phyloP scores from a whole-genome alignment of 352 stramenopile species.

The Elongisporangium anandrum region DNA sequence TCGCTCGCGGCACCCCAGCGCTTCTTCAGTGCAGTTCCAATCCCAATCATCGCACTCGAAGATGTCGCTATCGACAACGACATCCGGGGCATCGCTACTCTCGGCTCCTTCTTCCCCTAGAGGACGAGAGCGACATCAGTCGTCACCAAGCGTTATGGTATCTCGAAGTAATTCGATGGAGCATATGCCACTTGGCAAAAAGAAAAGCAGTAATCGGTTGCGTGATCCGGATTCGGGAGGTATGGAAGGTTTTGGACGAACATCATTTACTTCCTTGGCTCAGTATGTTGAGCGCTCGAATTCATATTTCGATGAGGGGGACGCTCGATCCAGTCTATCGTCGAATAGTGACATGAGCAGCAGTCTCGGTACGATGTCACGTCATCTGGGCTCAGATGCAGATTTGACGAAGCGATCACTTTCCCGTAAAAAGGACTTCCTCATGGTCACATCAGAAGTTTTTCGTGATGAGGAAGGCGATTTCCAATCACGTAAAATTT shows the following conservation, averaged over 20 bases:
- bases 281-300: slow-evolving; percentile 36
- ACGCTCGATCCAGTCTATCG: slow-evolving; percentile 39
- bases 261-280: slow-evolving; percentile 73
- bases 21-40: slow-evolving; percentile 1
- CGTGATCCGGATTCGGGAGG: slow-evolving; percentile 26
- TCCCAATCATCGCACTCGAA: slow-evolving; percentile 26
- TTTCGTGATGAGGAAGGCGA: slow-evolving; percentile 81
- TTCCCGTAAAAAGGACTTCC: slow-evolving; percentile 85
- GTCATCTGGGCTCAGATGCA: slow-evolving; percentile 36
- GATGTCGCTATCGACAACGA: slow-evolving; percentile 30
- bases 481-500: slow-evolving; percentile 86
- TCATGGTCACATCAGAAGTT: slow-evolving; percentile 90
- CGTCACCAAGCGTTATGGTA: slow-evolving; percentile 18
- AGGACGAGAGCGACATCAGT: slow-evolving; percentile 20
- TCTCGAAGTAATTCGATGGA: slow-evolving; percentile 47
- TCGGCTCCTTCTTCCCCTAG: slow-evolving; percentile 15
- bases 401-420: slow-evolving; percentile 82
- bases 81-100: slow-evolving; percentile 31
- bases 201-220: slow-evolving; percentile 37
- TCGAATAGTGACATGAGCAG: slow-evolving; percentile 38
- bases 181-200: slow-evolving; percentile 36
- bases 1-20: slow-evolving; percentile 34
- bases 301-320: slow-evolving; percentile 14
- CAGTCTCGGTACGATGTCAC: slow-evolving; percentile 17
- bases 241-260: slow-evolving; percentile 56